These are phyloP conservation scores for Cladobotryum mycophilum DNA, from an alignment of 2,329 filamentous ascomycete species.

Conservation along the genomic window DNA sequence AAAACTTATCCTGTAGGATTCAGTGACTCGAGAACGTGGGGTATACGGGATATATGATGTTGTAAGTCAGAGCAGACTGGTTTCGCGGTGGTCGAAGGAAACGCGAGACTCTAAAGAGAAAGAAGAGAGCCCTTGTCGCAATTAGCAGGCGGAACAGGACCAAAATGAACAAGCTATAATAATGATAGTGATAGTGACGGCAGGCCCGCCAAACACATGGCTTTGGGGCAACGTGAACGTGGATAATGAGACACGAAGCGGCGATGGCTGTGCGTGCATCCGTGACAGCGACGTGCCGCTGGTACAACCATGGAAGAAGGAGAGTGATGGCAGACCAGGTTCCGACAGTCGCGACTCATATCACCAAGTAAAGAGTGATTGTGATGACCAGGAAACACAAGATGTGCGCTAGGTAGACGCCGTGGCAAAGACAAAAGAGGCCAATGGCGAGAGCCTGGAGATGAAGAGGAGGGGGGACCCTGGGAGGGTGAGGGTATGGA, in stretches of 20 bases:
- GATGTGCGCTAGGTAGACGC: background rate
- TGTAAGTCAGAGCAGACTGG: no score
- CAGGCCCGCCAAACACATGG: slow-evolving; percentile 11
- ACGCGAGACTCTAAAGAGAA: background rate
- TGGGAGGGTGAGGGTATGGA: slow-evolving; percentile 6
- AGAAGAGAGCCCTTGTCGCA: slow-evolving; percentile 5
- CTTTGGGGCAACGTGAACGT: background rate
- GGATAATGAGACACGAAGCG: slow-evolving; percentile 8
- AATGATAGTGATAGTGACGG: slow-evolving; percentile 3
- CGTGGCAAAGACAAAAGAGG: background rate
- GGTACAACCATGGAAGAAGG: background rate
- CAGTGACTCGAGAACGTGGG: no score
- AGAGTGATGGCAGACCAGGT: background rate
- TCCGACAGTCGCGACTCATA: background rate
- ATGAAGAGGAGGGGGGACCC: background rate
- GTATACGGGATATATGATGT: no score
- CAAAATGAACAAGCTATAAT: slow-evolving; percentile 4
- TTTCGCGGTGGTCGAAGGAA: slow-evolving; percentile 3
- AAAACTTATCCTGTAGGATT: no score
- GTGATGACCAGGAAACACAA: background rate
- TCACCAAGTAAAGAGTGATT: background rate
- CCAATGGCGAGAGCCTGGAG: background rate
- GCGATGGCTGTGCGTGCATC: slow-evolving; percentile 1
- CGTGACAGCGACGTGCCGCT: slow-evolving; percentile 1
- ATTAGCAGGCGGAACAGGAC: slow-evolving; percentile 8